Percentiles rank a stretch among this genome's conserved stretches.
Conservation (phyloP, 495 filamentous ascomycete species). For the Penicillium goetzii region DNA sequence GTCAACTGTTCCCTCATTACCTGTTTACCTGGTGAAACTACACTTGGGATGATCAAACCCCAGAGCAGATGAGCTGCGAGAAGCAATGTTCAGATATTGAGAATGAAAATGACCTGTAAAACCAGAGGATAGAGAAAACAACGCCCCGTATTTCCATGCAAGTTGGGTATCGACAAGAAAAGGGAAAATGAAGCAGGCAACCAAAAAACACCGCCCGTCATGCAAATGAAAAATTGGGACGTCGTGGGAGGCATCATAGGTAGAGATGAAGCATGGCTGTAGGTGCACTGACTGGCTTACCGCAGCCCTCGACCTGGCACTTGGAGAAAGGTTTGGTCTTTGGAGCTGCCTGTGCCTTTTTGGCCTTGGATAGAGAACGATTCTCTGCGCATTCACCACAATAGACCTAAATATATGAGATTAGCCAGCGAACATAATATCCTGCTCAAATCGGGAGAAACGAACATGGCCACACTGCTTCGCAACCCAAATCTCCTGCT, state of each 20-base stretch:
- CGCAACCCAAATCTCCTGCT: conserved; percentile 73
- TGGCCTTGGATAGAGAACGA: conserved; percentile 46
- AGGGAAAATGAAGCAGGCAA: conserved; percentile 7
- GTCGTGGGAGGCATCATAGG: conserved; percentile 36
- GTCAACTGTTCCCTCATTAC: neutral
- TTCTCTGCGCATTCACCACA: conserved; percentile 68
- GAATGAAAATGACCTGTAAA: neutral
- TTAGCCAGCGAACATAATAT: conserved; percentile 13
- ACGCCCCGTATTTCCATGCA: conserved; percentile 32
- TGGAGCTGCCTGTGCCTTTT: conserved; percentile 31
- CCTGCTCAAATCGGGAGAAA: conserved; percentile 16
- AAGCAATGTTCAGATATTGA: neutral
- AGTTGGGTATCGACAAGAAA: conserved; percentile 33
- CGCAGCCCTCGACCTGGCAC: conserved; percentile 57
- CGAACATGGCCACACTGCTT: conserved; percentile 79
- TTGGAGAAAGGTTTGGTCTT: conserved; percentile 48
- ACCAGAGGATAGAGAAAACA: neutral
- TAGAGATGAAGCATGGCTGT: conserved; percentile 54
- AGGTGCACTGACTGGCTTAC: conserved; percentile 39
- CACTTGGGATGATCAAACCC: neutral
- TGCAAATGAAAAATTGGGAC: conserved; percentile 22
- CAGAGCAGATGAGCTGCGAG: neutral
- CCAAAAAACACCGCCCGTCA: conserved; percentile 19
- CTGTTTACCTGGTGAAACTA: too few relatives aligned
- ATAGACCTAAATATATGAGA: conserved; percentile 59